Percentiles rank a stretch among this genome's conserved stretches.
These are phyloP conservation scores for Hysterangium stoloniferum DNA, from an alignment of 768 basidiomycete species.

Conservation along the genomic window DNA sequence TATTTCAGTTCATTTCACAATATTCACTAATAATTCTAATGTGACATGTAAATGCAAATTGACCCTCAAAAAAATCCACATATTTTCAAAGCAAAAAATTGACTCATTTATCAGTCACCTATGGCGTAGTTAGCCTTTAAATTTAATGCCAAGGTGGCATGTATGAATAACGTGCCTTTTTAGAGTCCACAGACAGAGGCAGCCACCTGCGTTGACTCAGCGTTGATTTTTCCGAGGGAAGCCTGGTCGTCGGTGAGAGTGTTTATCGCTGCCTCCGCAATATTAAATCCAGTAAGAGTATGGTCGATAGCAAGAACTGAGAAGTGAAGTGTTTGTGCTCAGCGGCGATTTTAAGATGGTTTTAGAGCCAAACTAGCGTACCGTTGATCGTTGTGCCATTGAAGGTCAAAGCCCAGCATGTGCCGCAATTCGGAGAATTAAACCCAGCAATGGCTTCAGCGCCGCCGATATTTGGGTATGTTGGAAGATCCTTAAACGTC, in stretches of 20 bases:
- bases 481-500: constrained; percentile 9
- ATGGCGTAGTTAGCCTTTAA: no score
- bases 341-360: no score
- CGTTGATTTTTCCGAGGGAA: constrained; percentile 21
- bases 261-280: constrained; percentile 25
- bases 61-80: no score
- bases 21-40: no score
- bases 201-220: constrained; percentile 20
- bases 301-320: constrained; percentile 40
- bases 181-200: constrained; percentile 18
- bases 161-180: not conserved
- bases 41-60: no score
- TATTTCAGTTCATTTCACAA: no score
- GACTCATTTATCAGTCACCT: no score
- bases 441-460: constrained; percentile 22
- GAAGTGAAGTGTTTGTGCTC: not conserved
- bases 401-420: constrained; percentile 27
- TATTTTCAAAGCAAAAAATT: no score
- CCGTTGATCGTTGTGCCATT: constrained; percentile 14
- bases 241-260: constrained; percentile 22
- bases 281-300: constrained; percentile 32
- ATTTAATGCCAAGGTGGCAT: no score
- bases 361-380: not conserved
- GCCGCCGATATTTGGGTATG: constrained; percentile 17
- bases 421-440: constrained; percentile 23